Base-by-base conservation (phyloP, 768 basidiomycete species). In the Sistotremastrum suecicum region DNA sequence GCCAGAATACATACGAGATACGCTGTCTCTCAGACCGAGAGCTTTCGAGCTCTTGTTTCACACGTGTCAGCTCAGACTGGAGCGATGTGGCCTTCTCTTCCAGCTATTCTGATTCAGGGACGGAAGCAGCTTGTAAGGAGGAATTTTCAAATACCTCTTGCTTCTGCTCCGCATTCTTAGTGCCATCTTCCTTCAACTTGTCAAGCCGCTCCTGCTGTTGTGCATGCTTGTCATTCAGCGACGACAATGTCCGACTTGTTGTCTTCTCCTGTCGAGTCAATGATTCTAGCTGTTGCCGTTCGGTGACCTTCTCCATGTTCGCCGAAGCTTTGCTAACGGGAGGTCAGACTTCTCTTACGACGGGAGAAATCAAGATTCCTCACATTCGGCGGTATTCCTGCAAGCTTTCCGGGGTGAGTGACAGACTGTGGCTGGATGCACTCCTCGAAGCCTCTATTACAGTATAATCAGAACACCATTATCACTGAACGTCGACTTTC, bases 341-440 rank as follows among this genome's bases (percentile, higher is more conserved):
- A 29, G 5, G 32, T 9, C 11, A 20, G 42, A 45, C n/a, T 34
- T 31, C 5, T 10, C 11, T 43, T 32, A 51, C 33, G 4, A 3
- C 4, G n/a, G 11, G 44, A 11, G 6, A 5, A 11, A 33, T 9
- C 29, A 5, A 39, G 4, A 36, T 37, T 1, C 62, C 82, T 39
- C 50, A 89, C 85, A 92, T 68, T 58, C 71, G 66, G 7, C 78
- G 78, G 60, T 99, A 99, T 59, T 97, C 86, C 36, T 83, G 80
- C 9, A 98, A 65, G 56, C 81, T 86, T 47, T 86, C 80, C 57
- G 87, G 80, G 46, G 76, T 83, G 4, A 99, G 66, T 0, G 85
- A 79, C 39, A 86, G 65, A 39, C 85, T 92, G 46, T 75, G 68
- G 55, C 80, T 75, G 7, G 85, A 80, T 5, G 78, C 72, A 55